phyloP scores from a whole-genome alignment of 352 stramenopile species.

The Phytophthora citricola region DNA sequence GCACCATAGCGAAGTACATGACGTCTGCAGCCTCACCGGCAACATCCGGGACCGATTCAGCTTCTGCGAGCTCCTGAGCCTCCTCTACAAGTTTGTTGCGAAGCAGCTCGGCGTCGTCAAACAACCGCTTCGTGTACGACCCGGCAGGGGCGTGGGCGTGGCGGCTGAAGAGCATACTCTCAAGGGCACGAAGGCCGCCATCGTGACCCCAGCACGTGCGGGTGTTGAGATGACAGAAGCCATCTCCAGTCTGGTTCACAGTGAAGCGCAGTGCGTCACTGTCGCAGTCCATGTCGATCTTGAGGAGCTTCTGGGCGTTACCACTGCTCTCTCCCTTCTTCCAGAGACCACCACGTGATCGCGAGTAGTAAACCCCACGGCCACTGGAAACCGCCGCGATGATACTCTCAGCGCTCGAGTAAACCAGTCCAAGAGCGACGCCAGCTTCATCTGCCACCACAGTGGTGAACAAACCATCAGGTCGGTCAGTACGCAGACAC shows the following conservation, averaged over 20 bases:
- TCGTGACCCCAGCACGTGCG: slow-evolving; percentile 94
- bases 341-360: slow-evolving; percentile 92
- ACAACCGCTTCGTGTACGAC: slow-evolving; percentile 97
- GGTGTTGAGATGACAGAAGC: slow-evolving; percentile 91
- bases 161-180: slow-evolving; percentile 88
- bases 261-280: slow-evolving; percentile 95
- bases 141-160: slow-evolving; percentile 90
- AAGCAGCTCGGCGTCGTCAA: slow-evolving; percentile 92
- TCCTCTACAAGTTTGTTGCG: slow-evolving; percentile 98
- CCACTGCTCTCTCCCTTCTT: slow-evolving; percentile 97
- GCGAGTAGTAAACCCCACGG: slow-evolving; percentile 95
- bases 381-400: slow-evolving; percentile 87
- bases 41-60: slow-evolving; percentile 86
- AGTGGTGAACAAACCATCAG: slow-evolving; percentile 93
- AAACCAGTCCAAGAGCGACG: slow-evolving; percentile 93
- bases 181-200: slow-evolving; percentile 88
- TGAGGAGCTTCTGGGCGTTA: slow-evolving; percentile 93
- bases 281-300: slow-evolving; percentile 96
- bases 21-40: slow-evolving; percentile 96
- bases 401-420: slow-evolving; percentile 94
- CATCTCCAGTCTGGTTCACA: slow-evolving; percentile 86
- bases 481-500: slow-evolving; percentile 89
- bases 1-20: slow-evolving; percentile 97
- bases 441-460: slow-evolving; percentile 93
- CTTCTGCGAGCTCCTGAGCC: slow-evolving; percentile 93